A percentile compares a stretch with the other conserved stretches of the same genome.
These are phyloP conservation scores for Castanopsis chinensis DNA, from an alignment of 306 rosid species.

Conservation along the genomic window DNA sequence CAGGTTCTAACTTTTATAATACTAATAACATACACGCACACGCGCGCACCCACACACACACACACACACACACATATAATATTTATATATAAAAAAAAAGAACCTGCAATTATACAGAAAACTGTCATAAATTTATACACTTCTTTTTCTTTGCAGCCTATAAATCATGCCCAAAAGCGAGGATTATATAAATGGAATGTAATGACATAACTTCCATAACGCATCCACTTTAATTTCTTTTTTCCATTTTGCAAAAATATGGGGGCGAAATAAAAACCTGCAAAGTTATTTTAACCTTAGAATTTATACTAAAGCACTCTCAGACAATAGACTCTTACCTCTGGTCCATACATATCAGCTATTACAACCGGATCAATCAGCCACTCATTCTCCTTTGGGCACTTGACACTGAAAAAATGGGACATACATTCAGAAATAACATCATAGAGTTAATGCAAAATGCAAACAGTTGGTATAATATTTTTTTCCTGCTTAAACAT, in stretches of 20 bases:
- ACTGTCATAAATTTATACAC: no score
- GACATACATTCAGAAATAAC: not conserved
- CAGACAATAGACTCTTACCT: slow-evolving; percentile 48
- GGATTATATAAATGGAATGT: not conserved
- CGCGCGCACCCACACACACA: no score
- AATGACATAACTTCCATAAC: not conserved
- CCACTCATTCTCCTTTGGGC: slow-evolving; percentile 75
- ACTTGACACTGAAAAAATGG: slow-evolving; percentile 66
- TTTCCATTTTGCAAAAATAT: not conserved
- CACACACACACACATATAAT: no score
- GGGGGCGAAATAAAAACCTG: not conserved
- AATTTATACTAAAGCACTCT: slow-evolving; percentile 2
- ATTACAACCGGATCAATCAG: slow-evolving; percentile 80
- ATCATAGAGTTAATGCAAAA: not conserved
- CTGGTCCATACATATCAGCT: slow-evolving; percentile 84
- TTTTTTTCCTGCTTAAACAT: not conserved
- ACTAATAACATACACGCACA: no score
- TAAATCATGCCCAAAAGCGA: not conserved
- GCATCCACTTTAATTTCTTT: not conserved
- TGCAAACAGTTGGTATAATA: slow-evolving; percentile 14
- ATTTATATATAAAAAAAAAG: no score
- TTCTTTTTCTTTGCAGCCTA: no score
- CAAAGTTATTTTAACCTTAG: not conserved
- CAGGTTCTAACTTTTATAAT: not conserved
- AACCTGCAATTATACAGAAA: no score